Evolutionary conservation across 176 grass and related monocot species (phyloP).

Genomic region (Eragrostis nindensis): DNA sequence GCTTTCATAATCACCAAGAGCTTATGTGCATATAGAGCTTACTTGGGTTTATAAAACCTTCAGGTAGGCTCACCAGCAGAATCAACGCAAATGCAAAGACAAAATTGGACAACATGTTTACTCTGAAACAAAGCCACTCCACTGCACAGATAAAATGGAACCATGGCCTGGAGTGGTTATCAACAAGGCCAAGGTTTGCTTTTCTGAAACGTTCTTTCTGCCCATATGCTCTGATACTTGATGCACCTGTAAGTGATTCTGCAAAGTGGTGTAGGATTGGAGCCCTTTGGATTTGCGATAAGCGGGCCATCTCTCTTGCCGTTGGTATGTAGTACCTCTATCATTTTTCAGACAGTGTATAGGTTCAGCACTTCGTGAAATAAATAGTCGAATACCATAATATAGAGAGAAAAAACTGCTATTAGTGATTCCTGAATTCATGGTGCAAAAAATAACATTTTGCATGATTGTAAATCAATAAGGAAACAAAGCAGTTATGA

Average conservation of each 20-base stretch:
- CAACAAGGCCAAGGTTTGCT: slow-evolving; percentile 68
- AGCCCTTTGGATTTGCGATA: slow-evolving; percentile 90
- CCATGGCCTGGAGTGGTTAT: slow-evolving; percentile 86
- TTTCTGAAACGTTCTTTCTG: slow-evolving; percentile 84
- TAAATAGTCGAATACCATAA: background rate
- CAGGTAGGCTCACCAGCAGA: slow-evolving; percentile 90
- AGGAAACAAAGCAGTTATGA: slow-evolving; percentile 15
- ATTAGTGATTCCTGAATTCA: slow-evolving; percentile 16
- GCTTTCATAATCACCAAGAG: slow-evolving; percentile 24
- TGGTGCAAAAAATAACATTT: background rate
- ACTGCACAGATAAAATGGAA: slow-evolving; percentile 82
- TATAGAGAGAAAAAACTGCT: slow-evolving; percentile 15
- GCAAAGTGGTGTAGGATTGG: slow-evolving; percentile 97
- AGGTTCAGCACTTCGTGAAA: slow-evolving; percentile 35
- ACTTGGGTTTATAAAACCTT: slow-evolving; percentile 99
- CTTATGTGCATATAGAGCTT: slow-evolving; percentile 50
- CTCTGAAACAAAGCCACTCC: slow-evolving; percentile 94
- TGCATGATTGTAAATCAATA: background rate
- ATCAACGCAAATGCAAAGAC: slow-evolving; percentile 89
- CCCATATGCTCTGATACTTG: slow-evolving; percentile 89
- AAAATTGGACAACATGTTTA: slow-evolving; percentile 89
- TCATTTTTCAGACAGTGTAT: slow-evolving; percentile 41
- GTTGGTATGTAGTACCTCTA: slow-evolving; percentile 96
- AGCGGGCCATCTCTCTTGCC: slow-evolving; percentile 81
- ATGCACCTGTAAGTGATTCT: slow-evolving; percentile 83